Evolutionary conservation across 306 rosid genomes (phyloP).

Genomic region (Lupinus albus): DNA sequence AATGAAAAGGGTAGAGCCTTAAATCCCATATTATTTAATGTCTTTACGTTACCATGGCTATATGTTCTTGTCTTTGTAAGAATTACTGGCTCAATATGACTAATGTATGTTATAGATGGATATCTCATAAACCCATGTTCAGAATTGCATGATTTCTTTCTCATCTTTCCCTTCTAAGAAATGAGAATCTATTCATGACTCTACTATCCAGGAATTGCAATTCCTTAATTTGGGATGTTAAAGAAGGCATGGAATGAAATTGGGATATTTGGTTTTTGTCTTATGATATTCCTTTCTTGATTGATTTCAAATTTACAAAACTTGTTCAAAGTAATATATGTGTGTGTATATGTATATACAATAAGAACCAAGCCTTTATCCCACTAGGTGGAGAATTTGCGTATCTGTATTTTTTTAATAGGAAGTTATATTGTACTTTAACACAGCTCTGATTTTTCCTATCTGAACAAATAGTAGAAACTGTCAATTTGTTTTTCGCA

Average conservation of each 20-base stretch:
- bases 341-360: neutral
- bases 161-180: neutral
- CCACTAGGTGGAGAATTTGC: too few species aligned
- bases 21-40: slow-evolving; percentile 27
- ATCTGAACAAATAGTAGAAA: slow-evolving; percentile 26
- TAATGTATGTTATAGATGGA: slow-evolving; percentile 2
- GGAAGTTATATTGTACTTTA: slow-evolving; percentile 1
- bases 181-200: slow-evolving; percentile 15
- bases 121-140: slow-evolving; percentile 23
- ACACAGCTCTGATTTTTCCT: slow-evolving; percentile 14
- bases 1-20: slow-evolving; percentile 62
- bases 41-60: slow-evolving; percentile 4
- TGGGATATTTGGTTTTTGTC: neutral
- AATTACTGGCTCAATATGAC: slow-evolving; percentile 11
- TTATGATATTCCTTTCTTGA: neutral
- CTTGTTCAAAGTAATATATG: neutral
- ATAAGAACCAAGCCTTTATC: too few species aligned
- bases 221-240: slow-evolving; percentile 1
- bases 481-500: slow-evolving; percentile 13
- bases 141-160: slow-evolving; percentile 27
- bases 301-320: neutral
- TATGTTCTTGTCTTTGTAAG: slow-evolving; percentile 13
- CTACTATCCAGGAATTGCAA: neutral
- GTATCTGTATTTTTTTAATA: too few species aligned
- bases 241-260: slow-evolving; percentile 5